These are phyloP conservation scores for Trichophyton verrucosum DNA, from an alignment of 2,329 filamentous ascomycete genomes.

Conservation along the genomic window DNA sequence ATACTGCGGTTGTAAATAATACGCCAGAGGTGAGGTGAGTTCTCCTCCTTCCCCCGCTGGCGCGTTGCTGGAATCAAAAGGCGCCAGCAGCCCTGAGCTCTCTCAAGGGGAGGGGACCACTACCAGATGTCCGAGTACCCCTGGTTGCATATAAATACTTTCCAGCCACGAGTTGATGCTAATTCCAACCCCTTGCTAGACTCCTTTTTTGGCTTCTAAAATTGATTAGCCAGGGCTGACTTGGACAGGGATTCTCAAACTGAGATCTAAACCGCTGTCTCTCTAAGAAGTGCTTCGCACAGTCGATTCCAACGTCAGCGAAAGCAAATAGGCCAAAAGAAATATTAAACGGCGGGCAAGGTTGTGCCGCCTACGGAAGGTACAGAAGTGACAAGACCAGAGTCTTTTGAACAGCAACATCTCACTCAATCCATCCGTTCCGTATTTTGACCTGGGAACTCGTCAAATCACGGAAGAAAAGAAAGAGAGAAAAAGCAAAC, in stretches of 20 bases:
- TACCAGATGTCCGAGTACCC: slow-evolving; percentile 2
- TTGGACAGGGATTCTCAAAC: not conserved
- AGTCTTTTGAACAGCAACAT: not conserved
- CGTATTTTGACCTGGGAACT: not conserved
- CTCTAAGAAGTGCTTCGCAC: not conserved
- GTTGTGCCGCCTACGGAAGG: not conserved
- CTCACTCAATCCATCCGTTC: not conserved
- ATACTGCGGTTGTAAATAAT: not conserved
- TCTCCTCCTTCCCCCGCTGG: not conserved
- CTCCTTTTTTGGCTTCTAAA: slow-evolving; percentile 4
- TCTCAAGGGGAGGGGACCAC: not conserved
- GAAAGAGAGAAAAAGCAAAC: not conserved
- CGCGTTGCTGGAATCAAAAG: not conserved
- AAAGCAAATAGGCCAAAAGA: not conserved
- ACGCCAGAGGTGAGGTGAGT: not conserved
- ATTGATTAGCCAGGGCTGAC: slow-evolving; percentile 3
- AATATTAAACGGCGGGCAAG: not conserved
- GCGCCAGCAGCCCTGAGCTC: not conserved
- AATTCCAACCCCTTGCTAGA: not conserved
- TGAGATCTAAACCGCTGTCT: not conserved
- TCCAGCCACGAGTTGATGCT: slow-evolving; percentile 2
- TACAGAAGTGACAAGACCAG: not conserved
- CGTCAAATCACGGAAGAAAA: not conserved
- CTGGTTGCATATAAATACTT: slow-evolving; percentile 4
- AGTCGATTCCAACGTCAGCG: not conserved